Conservation (phyloP, 1,139 yeast species). For the Eremothecium coryli region DNA sequence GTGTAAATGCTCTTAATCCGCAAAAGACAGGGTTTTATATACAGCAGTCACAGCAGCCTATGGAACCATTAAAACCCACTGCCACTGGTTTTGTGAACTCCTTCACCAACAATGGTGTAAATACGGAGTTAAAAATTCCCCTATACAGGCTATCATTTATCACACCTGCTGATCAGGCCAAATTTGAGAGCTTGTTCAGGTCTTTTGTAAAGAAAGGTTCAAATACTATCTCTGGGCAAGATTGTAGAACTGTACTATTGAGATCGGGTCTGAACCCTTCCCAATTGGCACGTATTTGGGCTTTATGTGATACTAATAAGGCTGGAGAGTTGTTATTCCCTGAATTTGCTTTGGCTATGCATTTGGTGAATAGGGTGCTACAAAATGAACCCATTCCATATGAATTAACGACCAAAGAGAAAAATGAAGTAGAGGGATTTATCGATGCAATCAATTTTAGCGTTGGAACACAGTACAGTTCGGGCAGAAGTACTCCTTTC, state of each 20-base stretch:
- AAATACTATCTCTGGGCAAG: constrained; percentile 63
- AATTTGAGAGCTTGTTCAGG: constrained; percentile 74
- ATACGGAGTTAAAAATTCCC: constrained; percentile 46
- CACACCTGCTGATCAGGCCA: constrained; percentile 73
- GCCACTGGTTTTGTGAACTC: constrained; percentile 34
- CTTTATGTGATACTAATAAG: constrained; percentile 75
- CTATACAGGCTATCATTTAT: constrained; percentile 71
- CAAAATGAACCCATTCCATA: constrained; percentile 73
- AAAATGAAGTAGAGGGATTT: constrained; percentile 75
- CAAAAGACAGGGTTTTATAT: constrained; percentile 36
- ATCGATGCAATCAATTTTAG: constrained; percentile 82
- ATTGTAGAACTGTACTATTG: constrained; percentile 70
- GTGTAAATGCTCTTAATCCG: constrained; percentile 18
- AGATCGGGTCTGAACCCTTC: constrained; percentile 72
- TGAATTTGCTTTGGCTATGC: constrained; percentile 89
- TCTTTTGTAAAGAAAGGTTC: constrained; percentile 72
- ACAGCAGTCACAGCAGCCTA: constrained; percentile 26
- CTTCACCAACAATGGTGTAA: constrained; percentile 32
- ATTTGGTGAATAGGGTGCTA: constrained; percentile 68
- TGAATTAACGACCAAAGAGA: constrained; percentile 59
- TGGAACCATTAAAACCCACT: constrained; percentile 30
- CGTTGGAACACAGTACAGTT: constrained; percentile 40
- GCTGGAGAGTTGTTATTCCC: constrained; percentile 85
- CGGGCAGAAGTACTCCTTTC: constrained; percentile 27
- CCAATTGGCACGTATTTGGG: constrained; percentile 82